Evolutionary conservation across 139 green algal genomes (phyloP).

Genomic region (Micromonas pusilla): DNA sequence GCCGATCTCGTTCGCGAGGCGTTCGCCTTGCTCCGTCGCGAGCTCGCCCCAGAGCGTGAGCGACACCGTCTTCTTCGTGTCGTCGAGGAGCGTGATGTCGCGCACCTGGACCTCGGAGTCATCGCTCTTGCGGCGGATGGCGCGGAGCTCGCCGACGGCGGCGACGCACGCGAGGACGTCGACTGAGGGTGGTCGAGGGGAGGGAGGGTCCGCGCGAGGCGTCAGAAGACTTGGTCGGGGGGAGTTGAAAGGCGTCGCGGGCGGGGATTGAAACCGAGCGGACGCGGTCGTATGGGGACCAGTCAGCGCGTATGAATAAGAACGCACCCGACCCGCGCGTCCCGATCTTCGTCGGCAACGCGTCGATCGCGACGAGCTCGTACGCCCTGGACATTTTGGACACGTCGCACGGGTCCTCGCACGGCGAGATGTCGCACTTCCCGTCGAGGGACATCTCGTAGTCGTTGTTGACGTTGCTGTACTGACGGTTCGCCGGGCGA

Average conservation of each 20-base stretch:
- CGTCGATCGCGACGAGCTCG: slow-evolving; percentile 23
- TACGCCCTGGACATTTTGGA: slow-evolving; percentile 13
- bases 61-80: slow-evolving; percentile 58
- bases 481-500: slow-evolving; percentile 21
- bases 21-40: slow-evolving; percentile 12
- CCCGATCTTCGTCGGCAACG: slow-evolving; percentile 17
- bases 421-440: neutral
- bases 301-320: no score
- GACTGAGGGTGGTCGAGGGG: no score
- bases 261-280: no score
- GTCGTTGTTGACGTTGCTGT: slow-evolving; percentile 22
- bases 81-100: slow-evolving; percentile 66
- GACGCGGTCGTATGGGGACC: no score
- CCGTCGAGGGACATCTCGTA: slow-evolving; percentile 34
- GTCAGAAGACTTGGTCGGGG: no score
- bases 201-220: no score
- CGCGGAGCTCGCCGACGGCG: slow-evolving; percentile 44
- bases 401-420: neutral
- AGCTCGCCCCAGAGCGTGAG: slow-evolving; percentile 65
- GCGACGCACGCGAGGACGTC: slow-evolving; percentile 72
- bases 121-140: slow-evolving; percentile 75
- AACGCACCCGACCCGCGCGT: no score
- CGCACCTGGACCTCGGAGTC: slow-evolving; percentile 57
- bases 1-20: slow-evolving; percentile 13
- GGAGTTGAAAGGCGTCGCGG: no score